phyloP scores from a whole-genome alignment of 768 basidiomycete species.

The Lactarius indigo region DNA sequence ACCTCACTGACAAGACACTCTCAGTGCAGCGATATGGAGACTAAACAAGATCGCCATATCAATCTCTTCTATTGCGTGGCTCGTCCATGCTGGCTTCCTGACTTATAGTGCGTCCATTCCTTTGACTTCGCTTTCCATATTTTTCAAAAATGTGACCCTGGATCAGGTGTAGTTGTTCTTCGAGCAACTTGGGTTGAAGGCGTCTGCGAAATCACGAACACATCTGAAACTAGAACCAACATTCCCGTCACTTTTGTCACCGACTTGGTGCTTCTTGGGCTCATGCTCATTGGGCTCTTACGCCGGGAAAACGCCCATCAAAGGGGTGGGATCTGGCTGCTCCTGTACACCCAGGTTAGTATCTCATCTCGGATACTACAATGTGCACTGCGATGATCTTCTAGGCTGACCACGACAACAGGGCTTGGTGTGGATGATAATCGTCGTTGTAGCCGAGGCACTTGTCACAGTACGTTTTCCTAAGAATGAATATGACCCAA shows the following conservation, averaged over 20 bases:
- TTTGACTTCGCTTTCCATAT: background rate
- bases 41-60: background rate
- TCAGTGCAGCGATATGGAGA: slow-evolving; percentile 9
- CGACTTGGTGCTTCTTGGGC: background rate
- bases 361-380: background rate
- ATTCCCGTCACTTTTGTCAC: background rate
- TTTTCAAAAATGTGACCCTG: background rate
- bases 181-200: background rate
- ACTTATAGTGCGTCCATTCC: background rate
- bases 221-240: background rate
- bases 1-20: background rate
- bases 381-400: background rate
- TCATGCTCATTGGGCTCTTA: slow-evolving; percentile 8
- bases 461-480: slow-evolving; percentile 3
- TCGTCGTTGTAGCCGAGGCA: background rate
- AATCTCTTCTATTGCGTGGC: background rate
- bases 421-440: slow-evolving; percentile 2
- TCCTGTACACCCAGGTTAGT: slow-evolving; percentile 7
- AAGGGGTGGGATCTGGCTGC: background rate
- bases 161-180: background rate
- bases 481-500: background rate
- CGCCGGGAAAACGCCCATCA: slow-evolving; percentile 2
- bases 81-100: background rate
- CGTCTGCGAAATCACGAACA: background rate
- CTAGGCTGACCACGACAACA: background rate